Evolutionary conservation across 768 basidiomycete species (phyloP).

Genomic region (Tylopilus subfusipes): DNA sequence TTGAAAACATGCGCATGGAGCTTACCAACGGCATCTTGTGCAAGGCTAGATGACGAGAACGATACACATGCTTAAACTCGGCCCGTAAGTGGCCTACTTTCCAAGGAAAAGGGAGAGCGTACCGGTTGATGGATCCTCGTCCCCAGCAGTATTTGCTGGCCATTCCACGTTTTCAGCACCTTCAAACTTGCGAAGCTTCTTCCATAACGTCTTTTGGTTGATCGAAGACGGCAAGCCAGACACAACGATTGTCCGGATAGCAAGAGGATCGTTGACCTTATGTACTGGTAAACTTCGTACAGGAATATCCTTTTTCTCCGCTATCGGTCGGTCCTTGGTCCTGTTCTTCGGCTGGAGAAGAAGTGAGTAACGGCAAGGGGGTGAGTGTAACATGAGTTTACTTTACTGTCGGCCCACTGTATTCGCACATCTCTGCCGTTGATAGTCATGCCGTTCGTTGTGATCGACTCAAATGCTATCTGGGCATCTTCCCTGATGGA

Average conservation of each 20-base stretch:
- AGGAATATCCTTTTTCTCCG: constrained; percentile 37
- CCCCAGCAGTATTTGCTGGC: constrained; percentile 47
- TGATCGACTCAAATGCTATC: constrained; percentile 60
- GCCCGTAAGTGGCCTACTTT: background rate
- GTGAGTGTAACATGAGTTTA: constrained; percentile 27
- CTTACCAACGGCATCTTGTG: constrained; percentile 68
- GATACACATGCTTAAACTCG: constrained; percentile 62
- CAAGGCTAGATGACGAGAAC: constrained; percentile 64
- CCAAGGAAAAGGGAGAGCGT: background rate
- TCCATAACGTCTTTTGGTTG: constrained; percentile 72
- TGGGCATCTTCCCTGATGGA: constrained; percentile 87
- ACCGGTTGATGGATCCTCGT: constrained; percentile 55
- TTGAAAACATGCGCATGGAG: constrained; percentile 94
- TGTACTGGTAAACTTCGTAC: constrained; percentile 31
- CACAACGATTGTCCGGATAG: constrained; percentile 76
- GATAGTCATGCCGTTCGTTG: constrained; percentile 59
- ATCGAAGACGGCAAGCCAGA: constrained; percentile 66
- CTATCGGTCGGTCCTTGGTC: constrained; percentile 32
- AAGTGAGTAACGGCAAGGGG: background rate
- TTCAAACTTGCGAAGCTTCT: constrained; percentile 76
- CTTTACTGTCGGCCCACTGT: constrained; percentile 80
- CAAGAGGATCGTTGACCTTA: constrained; percentile 63
- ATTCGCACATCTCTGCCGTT: constrained; percentile 69
- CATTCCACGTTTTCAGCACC: constrained; percentile 77
- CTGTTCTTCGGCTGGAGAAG: constrained; percentile 42